phyloP scores from a whole-genome alignment of 2,329 filamentous ascomycete species.

The Colletotrichum sp. region DNA sequence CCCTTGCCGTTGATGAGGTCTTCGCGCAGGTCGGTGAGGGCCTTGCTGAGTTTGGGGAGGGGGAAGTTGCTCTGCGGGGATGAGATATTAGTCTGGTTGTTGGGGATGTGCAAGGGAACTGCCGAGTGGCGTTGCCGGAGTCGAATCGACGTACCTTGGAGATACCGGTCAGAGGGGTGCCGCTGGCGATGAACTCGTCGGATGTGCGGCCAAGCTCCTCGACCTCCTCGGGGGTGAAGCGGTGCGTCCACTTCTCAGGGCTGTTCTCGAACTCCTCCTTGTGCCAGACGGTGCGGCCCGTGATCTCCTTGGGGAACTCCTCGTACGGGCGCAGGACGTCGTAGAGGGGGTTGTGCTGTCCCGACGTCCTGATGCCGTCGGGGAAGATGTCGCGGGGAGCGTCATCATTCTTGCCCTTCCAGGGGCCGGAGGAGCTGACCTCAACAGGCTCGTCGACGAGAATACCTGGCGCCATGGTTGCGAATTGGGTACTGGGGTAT shows the following conservation, averaged over 20 bases:
- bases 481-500: neutral
- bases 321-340: conserved; percentile 69
- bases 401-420: conserved; percentile 34
- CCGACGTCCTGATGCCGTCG: conserved; percentile 60
- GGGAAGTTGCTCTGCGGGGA: conserved; percentile 44
- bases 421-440: neutral
- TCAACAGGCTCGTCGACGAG: conserved; percentile 22
- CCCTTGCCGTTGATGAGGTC: conserved; percentile 78
- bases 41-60: conserved; percentile 42
- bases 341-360: conserved; percentile 75
- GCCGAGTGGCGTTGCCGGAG: neutral
- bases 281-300: conserved; percentile 76
- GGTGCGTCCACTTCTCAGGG: conserved; percentile 76
- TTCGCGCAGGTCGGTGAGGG: conserved; percentile 39
- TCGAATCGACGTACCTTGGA: conserved; percentile 12
- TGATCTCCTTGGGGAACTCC: conserved; percentile 73
- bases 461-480: conserved; percentile 24
- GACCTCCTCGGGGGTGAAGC: conserved; percentile 70
- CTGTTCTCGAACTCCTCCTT: conserved; percentile 66
- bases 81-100: neutral
- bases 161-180: conserved; percentile 75
- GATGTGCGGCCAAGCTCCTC: conserved; percentile 69
- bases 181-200: conserved; percentile 70
- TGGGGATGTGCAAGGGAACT: too few species aligned
- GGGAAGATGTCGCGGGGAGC: conserved; percentile 46